Percentiles rank a stretch among this genome's conserved stretches.
Evolutionary conservation across 2,329 filamentous ascomycete species (phyloP).

Genomic region (Neurospora sp.): DNA sequence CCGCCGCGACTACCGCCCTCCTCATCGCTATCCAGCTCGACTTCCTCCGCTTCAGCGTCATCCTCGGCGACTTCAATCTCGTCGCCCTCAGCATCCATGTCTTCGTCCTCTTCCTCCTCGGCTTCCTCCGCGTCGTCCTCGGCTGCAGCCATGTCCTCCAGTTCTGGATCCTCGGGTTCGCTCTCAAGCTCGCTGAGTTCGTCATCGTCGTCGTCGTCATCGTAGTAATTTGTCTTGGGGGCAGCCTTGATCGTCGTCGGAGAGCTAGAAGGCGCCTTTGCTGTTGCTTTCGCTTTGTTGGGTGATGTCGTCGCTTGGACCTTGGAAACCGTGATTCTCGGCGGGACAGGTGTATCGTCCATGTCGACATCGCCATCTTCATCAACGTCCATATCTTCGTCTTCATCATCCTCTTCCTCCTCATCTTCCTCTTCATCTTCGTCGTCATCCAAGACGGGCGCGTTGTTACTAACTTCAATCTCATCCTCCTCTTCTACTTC

Average conservation of each 20-base stretch:
- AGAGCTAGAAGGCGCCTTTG: constrained; percentile 1
- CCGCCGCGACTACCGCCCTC: constrained; percentile 27
- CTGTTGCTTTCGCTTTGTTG: constrained; percentile 18
- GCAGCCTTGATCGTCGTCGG: constrained; percentile 9
- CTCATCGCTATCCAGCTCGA: constrained; percentile 25
- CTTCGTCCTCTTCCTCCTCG: constrained; percentile 27
- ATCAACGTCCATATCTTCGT: constrained; percentile 27
- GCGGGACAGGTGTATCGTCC: constrained; percentile 26
- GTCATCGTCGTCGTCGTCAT: constrained; percentile 43
- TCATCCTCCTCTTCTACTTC: constrained; percentile 16
- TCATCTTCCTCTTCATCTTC: constrained; percentile 20
- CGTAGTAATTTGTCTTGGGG: constrained; percentile 10
- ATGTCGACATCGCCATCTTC: constrained; percentile 42
- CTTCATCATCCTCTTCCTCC: constrained; percentile 17
- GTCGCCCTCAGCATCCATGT: constrained; percentile 29
- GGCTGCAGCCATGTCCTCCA: constrained; percentile 20
- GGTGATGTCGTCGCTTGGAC: constrained; percentile 26
- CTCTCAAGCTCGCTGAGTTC: constrained; percentile 47
- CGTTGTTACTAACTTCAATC: constrained; percentile 10
- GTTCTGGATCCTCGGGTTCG: constrained; percentile 35
- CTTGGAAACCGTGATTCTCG: constrained; percentile 40
- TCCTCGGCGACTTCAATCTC: constrained; percentile 25
- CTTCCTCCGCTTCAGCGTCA: constrained; percentile 30
- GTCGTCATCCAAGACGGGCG: constrained; percentile 19
- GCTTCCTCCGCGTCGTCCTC: constrained; percentile 35